Evolutionary conservation across 2,329 filamentous ascomycete genomes (phyloP).

Genomic region (Aspergillus thermomutatus): DNA sequence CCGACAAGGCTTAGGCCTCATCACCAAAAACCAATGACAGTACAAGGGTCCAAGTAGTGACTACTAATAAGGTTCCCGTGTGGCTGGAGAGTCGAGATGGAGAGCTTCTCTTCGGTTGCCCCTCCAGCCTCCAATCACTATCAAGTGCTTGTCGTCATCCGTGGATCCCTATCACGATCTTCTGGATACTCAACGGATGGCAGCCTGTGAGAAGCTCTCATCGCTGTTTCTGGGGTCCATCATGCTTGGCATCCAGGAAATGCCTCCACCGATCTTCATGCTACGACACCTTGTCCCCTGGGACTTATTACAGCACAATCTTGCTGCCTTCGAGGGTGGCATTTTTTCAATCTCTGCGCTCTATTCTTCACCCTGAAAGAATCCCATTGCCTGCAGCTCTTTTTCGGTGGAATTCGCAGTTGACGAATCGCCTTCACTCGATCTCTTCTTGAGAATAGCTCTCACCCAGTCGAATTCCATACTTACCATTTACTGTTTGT

Average conservation of each 20-base stretch:
- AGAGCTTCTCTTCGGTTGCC: background rate
- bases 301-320: slow-evolving; percentile 15
- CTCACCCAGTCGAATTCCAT: background rate
- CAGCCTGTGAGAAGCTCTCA: slow-evolving; percentile 6
- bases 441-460: background rate
- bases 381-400: background rate
- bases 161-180: slow-evolving; percentile 13
- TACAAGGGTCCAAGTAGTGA: background rate
- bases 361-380: slow-evolving; percentile 1
- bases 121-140: background rate
- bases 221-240: slow-evolving; percentile 4
- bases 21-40: background rate
- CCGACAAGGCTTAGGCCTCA: too few species aligned
- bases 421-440: background rate
- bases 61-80: background rate
- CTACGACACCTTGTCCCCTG: slow-evolving; percentile 11
- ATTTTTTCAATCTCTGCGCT: slow-evolving; percentile 3
- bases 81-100: background rate
- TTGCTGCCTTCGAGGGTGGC: slow-evolving; percentile 17
- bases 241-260: slow-evolving; percentile 3
- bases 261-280: slow-evolving; percentile 19
- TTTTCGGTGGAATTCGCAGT: background rate
- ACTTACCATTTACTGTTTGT: background rate
- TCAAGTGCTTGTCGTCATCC: slow-evolving; percentile 8
- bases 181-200: background rate